phyloP scores from a whole-genome alignment of 164 flowering plant species.

The Echeveria elegans region DNA sequence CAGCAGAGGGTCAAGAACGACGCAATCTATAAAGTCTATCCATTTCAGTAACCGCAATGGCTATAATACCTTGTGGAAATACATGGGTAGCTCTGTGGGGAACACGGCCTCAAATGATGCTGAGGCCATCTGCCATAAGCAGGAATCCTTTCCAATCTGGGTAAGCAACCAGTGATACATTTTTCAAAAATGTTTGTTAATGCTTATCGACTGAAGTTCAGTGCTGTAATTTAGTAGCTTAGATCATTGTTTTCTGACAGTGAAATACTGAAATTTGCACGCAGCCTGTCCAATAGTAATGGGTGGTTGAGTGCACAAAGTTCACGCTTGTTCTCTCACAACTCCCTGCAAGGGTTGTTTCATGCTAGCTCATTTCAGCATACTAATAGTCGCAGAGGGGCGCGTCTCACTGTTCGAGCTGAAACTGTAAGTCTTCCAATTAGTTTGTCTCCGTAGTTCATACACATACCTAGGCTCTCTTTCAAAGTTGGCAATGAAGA shows the following conservation, averaged over 20 bases:
- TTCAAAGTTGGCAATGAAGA: not conserved
- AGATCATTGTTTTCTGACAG: too few relatives aligned
- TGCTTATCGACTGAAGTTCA: not conserved
- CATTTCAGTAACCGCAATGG: slow-evolving; percentile 31
- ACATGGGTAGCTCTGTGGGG: slow-evolving; percentile 70
- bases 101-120: slow-evolving; percentile 36
- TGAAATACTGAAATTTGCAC: slow-evolving; percentile 9
- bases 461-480: not conserved
- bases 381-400: slow-evolving; percentile 35
- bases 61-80: slow-evolving; percentile 57
- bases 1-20: not conserved
- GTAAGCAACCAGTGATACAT: slow-evolving; percentile 16
- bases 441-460: not conserved
- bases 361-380: slow-evolving; percentile 24
- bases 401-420: slow-evolving; percentile 69
- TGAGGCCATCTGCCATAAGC: slow-evolving; percentile 20
- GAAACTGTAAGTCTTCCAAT: slow-evolving; percentile 39
- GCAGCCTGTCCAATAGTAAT: slow-evolving; percentile 36
- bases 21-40: not conserved
- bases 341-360: slow-evolving; percentile 32
- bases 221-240: not conserved
- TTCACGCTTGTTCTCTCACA: slow-evolving; percentile 46
- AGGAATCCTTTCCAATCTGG: slow-evolving; percentile 16
- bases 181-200: not conserved
- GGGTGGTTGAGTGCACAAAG: slow-evolving; percentile 32